Base-by-base conservation (phyloP, 2,329 filamentous ascomycete species). In the Leptographium procerum region DNA sequence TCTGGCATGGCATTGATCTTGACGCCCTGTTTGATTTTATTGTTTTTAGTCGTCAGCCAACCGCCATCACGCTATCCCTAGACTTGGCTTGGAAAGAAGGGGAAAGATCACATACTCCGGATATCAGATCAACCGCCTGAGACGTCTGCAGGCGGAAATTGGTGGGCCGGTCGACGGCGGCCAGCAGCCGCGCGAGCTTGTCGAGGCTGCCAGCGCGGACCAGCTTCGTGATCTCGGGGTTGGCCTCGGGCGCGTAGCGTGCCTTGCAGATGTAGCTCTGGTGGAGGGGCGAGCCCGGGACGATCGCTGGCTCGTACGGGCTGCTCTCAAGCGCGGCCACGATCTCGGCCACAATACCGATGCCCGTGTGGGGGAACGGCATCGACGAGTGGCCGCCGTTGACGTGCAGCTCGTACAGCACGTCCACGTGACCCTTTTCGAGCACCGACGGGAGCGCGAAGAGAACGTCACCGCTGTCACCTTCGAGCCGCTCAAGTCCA, bases 1-100 rank as follows among this genome's bases (percentile, higher is more conserved):
- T 88, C 85, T 0, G 86, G 86, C 52, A 88, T 76, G 0, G 85
- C 83, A 62, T 88, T 88, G 66, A 79, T 78, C 71, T 88, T 88
- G 53, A 80, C 73, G 0, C 85, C 85, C 57, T 60, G 11, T 24
- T 4, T 13, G 4, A 26, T 7, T 19, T 33, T 33, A 6, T 5
- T 33, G 31, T 5, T 5, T 5, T 5, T 5, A 33, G 31, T 10
- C 5, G 31, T 33, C 10, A 33, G 31, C 31, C 5, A 33, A 10
- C 31, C 6, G 31, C 31, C 6, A 33, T 10, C n/a, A 14, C 14
- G 4, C n/a, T n/a, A n/a, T n/a, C n/a, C n/a, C n/a, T n/a, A n/a
- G n/a, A n/a, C n/a, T n/a, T n/a, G n/a, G 31, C 24, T 4, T 45
- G 24, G 22, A 3, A 8, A 28, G 22, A 22, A 8, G 29, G 22